Conservation (phyloP, 1,139 yeast genomes). For the Taphrina flavorubra region DNA sequence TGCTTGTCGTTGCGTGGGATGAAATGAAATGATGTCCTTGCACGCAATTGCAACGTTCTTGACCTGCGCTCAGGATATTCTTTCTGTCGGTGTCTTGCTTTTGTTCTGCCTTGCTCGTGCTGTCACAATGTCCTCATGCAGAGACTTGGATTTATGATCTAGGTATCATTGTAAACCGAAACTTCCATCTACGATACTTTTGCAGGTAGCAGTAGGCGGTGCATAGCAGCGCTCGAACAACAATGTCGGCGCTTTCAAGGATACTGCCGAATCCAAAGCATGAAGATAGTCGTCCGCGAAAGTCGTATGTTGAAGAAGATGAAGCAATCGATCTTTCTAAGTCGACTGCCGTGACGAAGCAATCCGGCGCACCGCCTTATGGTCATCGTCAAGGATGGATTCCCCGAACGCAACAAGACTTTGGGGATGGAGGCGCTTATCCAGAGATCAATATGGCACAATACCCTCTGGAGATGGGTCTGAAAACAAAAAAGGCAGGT, state of each 20-base stretch:
- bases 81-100: background rate
- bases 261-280: slow-evolving; percentile 28
- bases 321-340: background rate
- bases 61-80: background rate
- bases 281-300: background rate
- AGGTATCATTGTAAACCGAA: too few species aligned
- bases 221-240: too few species aligned
- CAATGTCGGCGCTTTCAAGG: slow-evolving; percentile 32
- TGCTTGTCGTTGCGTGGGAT: background rate
- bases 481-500: slow-evolving; percentile 44
- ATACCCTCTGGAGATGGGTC: slow-evolving; percentile 52
- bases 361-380: slow-evolving; percentile 48
- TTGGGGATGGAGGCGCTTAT: slow-evolving; percentile 53
- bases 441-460: slow-evolving; percentile 52
- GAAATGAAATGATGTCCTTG: background rate
- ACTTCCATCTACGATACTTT: too few species aligned
- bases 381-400: slow-evolving; percentile 51
- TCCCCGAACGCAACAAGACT: slow-evolving; percentile 50
- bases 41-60: background rate
- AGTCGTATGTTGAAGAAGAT: background rate
- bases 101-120: too few species aligned
- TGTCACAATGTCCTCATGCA: too few species aligned
- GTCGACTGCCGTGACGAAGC: background rate
- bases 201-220: too few species aligned
- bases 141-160: too few species aligned